phyloP scores from a whole-genome alignment of 2,329 filamentous ascomycete genomes.

The Calonectria crousiana region DNA sequence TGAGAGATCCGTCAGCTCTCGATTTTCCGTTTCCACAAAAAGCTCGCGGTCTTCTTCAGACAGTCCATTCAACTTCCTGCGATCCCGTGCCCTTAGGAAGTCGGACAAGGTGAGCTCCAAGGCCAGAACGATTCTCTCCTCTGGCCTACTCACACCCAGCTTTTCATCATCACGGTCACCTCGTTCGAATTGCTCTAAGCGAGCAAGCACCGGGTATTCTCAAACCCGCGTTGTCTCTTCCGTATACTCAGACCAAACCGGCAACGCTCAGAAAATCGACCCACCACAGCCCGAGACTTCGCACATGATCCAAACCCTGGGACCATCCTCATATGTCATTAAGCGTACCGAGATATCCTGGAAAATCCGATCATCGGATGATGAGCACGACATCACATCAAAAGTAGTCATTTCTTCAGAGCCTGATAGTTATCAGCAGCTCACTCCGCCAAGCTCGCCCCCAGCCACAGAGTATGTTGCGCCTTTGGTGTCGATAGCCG shows the following conservation, averaged over 20 bases:
- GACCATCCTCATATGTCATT: slow-evolving; percentile 28
- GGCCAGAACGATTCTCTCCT: slow-evolving; percentile 34
- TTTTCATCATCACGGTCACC: slow-evolving; percentile 44
- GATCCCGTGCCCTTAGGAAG: slow-evolving; percentile 49
- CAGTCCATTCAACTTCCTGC: slow-evolving; percentile 59
- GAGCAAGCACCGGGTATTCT: slow-evolving; percentile 40
- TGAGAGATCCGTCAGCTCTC: slow-evolving; percentile 40
- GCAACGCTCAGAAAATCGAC: neutral
- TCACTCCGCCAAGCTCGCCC: slow-evolving; percentile 29
- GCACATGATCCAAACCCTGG: slow-evolving; percentile 21
- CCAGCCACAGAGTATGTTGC: neutral
- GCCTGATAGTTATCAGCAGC: slow-evolving; percentile 24
- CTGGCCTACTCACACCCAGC: slow-evolving; percentile 42
- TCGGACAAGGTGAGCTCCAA: slow-evolving; percentile 32
- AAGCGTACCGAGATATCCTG: slow-evolving; percentile 30
- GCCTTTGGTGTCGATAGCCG: neutral
- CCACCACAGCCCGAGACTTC: slow-evolving; percentile 11
- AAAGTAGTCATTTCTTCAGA: slow-evolving; percentile 38
- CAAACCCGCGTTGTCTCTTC: slow-evolving; percentile 31
- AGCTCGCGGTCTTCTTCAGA: slow-evolving; percentile 57
- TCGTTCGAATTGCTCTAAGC: slow-evolving; percentile 40
- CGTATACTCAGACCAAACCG: slow-evolving; percentile 25
- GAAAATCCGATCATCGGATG: slow-evolving; percentile 11
- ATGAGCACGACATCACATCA: slow-evolving; percentile 27
- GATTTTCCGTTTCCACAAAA: slow-evolving; percentile 56